Percentiles rank a stretch among this genome's conserved stretches.
Evolutionary conservation across 1,284 basidiomycete genomes (phyloP).

Genomic region (Trichosporon sp.): DNA sequence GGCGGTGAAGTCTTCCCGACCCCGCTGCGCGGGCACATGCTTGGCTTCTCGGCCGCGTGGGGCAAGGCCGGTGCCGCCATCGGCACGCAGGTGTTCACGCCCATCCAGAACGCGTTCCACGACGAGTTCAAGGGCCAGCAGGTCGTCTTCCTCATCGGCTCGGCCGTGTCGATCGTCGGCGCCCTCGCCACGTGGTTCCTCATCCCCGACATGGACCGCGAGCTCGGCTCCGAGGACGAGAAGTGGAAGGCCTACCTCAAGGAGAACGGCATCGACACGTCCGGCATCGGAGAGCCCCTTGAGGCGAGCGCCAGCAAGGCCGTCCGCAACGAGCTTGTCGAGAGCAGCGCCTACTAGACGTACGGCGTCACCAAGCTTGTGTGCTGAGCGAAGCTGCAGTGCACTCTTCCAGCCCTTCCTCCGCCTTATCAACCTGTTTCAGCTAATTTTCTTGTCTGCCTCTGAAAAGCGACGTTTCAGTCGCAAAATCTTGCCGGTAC

Average conservation of each 20-base stretch:
- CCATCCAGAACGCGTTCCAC: conserved; percentile 56
- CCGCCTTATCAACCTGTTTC: too few species aligned
- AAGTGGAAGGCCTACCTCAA: conserved; percentile 25
- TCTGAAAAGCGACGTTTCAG: too few species aligned
- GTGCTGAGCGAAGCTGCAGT: too few species aligned
- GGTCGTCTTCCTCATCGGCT: neutral
- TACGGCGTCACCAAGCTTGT: neutral
- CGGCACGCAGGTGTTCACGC: conserved; percentile 52
- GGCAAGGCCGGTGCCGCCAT: conserved; percentile 62
- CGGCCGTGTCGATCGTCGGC: conserved; percentile 26
- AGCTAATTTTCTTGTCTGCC: too few species aligned
- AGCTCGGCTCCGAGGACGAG: conserved; percentile 28
- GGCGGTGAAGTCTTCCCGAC: conserved; percentile 59
- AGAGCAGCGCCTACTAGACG: neutral
- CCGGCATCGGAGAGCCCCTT: conserved; percentile 16
- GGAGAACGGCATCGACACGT: conserved; percentile 19
- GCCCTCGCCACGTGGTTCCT: conserved; percentile 22
- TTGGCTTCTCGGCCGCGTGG: conserved; percentile 60
- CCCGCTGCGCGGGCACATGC: conserved; percentile 63
- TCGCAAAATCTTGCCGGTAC: too few species aligned
- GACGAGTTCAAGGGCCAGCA: neutral
- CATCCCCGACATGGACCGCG: conserved; percentile 24
- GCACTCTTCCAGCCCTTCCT: too few species aligned
- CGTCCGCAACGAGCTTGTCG: conserved; percentile 1
- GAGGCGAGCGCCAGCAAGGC: conserved; percentile 5